Percentiles rank a stretch among this genome's conserved stretches.
Evolutionary conservation across 805 yeast genomes (phyloP).

Genomic region (Ogataea trehalophila): DNA sequence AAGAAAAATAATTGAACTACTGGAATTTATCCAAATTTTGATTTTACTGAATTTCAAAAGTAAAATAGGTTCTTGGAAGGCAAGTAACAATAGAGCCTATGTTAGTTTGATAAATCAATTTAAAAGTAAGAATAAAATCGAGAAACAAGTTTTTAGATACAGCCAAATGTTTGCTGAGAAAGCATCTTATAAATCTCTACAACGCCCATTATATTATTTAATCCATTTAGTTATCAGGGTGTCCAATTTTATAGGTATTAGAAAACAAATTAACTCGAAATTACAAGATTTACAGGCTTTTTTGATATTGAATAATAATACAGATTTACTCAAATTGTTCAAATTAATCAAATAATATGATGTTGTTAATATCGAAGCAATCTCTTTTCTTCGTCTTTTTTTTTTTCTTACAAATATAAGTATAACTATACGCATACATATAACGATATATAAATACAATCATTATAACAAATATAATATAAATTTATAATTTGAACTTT

Average conservation of each 20-base stretch:
- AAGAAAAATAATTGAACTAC: neutral
- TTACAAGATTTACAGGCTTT: conserved; percentile 9
- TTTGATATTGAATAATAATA: conserved; percentile 13
- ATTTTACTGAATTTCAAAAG: neutral
- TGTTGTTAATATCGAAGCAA: neutral
- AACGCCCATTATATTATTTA: neutral
- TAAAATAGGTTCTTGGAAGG: neutral
- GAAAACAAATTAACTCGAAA: neutral
- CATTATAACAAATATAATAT: neutral
- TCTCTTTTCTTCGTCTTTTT: neutral
- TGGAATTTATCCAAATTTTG: neutral
- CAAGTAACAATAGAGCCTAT: neutral
- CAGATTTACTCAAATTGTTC: conserved; percentile 9
- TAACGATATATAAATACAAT: neutral
- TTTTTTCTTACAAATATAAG: neutral
- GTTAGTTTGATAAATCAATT: neutral
- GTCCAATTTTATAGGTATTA: neutral
- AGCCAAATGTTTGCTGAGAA: neutral
- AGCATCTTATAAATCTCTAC: neutral
- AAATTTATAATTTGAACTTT: neutral
- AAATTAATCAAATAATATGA: conserved; percentile 1
- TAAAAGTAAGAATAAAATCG: no score
- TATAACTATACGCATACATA: neutral
- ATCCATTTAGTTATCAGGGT: neutral
- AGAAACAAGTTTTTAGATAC: no score